Percentiles rank a stretch among this genome's conserved stretches.
These are phyloP conservation scores for Aspergillus hiratsukae DNA, from an alignment of 2,329 filamentous ascomycete genomes.

Conservation along the genomic window DNA sequence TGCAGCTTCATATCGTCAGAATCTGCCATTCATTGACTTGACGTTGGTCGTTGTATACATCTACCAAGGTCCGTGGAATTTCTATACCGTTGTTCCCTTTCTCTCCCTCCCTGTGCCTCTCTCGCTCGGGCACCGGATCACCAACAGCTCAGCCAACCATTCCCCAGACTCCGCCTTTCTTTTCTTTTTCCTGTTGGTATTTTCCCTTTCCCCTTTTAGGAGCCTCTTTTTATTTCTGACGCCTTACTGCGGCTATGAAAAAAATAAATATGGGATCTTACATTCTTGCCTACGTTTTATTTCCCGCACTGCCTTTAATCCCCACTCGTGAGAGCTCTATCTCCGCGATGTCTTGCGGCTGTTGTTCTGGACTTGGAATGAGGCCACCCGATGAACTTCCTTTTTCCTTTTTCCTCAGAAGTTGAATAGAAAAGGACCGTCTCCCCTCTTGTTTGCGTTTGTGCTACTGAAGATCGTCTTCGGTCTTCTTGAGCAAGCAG, in stretches of 20 bases:
- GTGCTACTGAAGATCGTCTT: slow-evolving; percentile 4
- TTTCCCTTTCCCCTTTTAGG: neutral
- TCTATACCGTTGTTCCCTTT: neutral
- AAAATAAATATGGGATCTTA: neutral
- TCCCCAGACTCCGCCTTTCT: neutral
- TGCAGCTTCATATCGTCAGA: neutral
- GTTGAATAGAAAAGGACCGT: neutral
- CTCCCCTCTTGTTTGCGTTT: slow-evolving; percentile 5
- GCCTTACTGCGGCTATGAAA: neutral
- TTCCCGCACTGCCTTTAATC: slow-evolving; percentile 10
- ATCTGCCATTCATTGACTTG: neutral
- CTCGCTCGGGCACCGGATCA: no score
- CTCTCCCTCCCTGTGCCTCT: neutral
- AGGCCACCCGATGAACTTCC: slow-evolving; percentile 1
- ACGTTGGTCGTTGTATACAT: neutral
- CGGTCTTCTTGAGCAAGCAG: neutral
- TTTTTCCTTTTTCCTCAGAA: neutral
- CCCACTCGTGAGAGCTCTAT: slow-evolving; percentile 11
- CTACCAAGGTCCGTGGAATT: neutral
- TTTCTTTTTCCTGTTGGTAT: neutral
- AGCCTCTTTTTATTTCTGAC: neutral
- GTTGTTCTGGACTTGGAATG: slow-evolving; percentile 5
- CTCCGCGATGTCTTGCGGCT: slow-evolving; percentile 5
- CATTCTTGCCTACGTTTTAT: slow-evolving; percentile 1
- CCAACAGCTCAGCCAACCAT: neutral